These are phyloP conservation scores for Poronia punctata DNA, from an alignment of 495 filamentous ascomycete genomes.

Conservation along the genomic window DNA sequence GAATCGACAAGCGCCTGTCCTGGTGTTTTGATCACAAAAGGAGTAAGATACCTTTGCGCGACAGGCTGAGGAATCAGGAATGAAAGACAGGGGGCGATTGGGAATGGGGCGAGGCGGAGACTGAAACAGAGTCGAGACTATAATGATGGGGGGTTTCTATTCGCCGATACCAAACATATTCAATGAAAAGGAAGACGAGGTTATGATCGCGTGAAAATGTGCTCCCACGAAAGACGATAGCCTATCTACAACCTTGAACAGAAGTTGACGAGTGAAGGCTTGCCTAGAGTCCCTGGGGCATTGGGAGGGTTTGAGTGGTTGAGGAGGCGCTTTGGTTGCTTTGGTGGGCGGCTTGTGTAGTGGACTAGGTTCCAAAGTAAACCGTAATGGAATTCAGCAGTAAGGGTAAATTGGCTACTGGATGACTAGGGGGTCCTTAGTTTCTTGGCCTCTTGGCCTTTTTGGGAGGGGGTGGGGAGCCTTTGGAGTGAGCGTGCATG, in stretches of 20 bases:
- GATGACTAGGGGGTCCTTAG: neutral
- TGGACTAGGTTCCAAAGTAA: too few species aligned
- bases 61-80: conserved; percentile 1
- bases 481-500: neutral
- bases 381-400: neutral
- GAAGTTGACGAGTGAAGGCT: neutral
- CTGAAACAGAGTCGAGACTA: conserved; percentile 3
- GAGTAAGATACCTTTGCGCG: conserved; percentile 5
- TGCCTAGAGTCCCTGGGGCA: too few species aligned
- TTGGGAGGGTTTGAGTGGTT: conserved; percentile 7
- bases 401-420: conserved; percentile 1
- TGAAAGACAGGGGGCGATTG: conserved; percentile 7
- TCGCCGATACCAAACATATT: too few species aligned
- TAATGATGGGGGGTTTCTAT: too few species aligned
- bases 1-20: neutral
- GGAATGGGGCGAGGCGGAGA: conserved; percentile 5
- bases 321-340: conserved; percentile 3
- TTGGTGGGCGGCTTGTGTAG: conserved; percentile 9
- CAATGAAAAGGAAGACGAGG: too few species aligned
- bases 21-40: conserved; percentile 10
- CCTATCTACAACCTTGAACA: neutral
- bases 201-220: too few species aligned
- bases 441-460: too few species aligned
- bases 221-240: neutral
- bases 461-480: neutral